Percentiles rank a stretch among this genome's conserved stretches.
Conservation (phyloP, 768 basidiomycete species). For the Coprinellus micaceus region DNA sequence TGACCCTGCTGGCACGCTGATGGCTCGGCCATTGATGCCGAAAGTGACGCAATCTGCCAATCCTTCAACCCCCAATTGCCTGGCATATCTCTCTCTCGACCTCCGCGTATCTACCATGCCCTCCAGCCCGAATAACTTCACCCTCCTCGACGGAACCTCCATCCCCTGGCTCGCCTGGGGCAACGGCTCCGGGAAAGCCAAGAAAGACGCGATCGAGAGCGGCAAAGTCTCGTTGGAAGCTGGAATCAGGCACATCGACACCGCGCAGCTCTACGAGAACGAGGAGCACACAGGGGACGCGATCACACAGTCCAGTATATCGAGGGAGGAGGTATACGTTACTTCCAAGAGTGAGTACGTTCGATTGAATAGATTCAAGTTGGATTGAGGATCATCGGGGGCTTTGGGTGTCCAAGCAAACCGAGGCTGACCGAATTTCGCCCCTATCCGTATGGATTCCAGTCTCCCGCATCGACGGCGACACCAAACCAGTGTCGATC, state of each 20-base stretch:
- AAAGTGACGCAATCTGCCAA: too few relatives aligned
- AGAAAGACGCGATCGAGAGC: conserved; percentile 28
- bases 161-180: conserved; percentile 52
- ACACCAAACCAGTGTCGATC: conserved; percentile 19
- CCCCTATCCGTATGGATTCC: not conserved
- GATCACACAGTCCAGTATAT: conserved; percentile 28
- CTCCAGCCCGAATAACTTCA: conserved; percentile 19
- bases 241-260: conserved; percentile 51
- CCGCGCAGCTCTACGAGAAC: conserved; percentile 46
- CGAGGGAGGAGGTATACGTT: conserved; percentile 44
- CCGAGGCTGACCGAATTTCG: not conserved
- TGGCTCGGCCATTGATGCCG: too few relatives aligned
- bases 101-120: not conserved
- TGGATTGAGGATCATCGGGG: not conserved
- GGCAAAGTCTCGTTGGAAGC: conserved; percentile 30
- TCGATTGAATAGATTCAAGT: not conserved
- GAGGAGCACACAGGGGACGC: conserved; percentile 41
- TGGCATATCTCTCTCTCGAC: too few relatives aligned
- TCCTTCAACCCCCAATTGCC: not conserved
- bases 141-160: conserved; percentile 28
- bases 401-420: too few relatives aligned
- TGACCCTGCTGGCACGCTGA: too few relatives aligned
- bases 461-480: not conserved
- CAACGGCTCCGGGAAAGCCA: conserved; percentile 37
- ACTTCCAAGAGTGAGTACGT: conserved; percentile 37